These are phyloP conservation scores for Chlamydomonas sp. DNA, from an alignment of 139 green algal genomes.

Conservation along the genomic window DNA sequence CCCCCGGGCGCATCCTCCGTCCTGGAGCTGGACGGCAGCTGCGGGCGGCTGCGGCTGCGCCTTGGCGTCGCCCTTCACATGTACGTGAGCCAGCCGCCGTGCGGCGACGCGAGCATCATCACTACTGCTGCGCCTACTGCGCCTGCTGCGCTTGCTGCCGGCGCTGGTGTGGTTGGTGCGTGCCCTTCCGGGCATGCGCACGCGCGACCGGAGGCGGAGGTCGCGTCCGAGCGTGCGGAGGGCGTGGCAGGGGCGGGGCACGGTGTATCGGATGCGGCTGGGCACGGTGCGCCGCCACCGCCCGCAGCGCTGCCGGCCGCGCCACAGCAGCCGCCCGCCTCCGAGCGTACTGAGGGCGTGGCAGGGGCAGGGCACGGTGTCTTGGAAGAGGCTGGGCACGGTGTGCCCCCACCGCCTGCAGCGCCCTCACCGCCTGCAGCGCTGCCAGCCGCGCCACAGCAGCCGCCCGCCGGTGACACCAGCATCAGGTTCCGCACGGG, in stretches of 20 bases:
- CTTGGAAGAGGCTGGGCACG: not conserved
- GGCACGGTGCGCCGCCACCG: not conserved
- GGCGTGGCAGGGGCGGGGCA: not conserved
- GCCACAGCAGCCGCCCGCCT: not conserved
- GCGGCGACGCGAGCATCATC: constrained; percentile 75
- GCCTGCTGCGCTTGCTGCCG: too few relatives aligned
- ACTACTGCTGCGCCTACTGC: not conserved
- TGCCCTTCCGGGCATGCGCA: not conserved
- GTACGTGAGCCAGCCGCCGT: constrained; percentile 75
- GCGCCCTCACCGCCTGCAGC: not conserved
- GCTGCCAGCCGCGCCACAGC: not conserved
- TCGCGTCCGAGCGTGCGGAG: not conserved
- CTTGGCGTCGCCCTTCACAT: constrained; percentile 58
- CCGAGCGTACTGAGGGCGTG: not conserved
- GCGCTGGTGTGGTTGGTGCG: not conserved
- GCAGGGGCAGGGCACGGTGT: not conserved
- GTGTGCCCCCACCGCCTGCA: not conserved
- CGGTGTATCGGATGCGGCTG: not conserved
- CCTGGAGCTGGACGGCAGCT: not conserved
- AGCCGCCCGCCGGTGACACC: not conserved
- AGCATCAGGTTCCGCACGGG: constrained; percentile 22
- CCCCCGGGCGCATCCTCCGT: too few relatives aligned
- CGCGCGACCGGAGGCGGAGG: not conserved
- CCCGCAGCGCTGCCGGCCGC: not conserved
- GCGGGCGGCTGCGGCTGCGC: constrained; percentile 29